Evolutionary conservation across 2,329 filamentous ascomycete genomes (phyloP).

Genomic region (Zelopaecilomyces penicillatus): DNA sequence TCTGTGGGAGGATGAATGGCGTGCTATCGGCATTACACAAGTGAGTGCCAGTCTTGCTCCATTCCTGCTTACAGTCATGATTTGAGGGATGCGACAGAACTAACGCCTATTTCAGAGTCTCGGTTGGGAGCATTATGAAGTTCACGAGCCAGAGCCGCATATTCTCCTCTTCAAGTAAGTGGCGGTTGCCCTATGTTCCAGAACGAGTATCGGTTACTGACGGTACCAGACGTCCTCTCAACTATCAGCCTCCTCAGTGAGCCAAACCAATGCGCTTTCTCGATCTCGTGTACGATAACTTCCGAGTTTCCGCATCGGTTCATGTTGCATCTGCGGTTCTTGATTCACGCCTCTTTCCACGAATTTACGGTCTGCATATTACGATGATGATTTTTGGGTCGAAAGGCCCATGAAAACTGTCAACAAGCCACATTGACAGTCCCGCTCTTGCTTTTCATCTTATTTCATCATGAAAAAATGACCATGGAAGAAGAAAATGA

Average conservation of each 20-base stretch:
- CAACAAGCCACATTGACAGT: not conserved
- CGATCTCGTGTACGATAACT: slow-evolving; percentile 16
- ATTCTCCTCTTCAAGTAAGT: slow-evolving; percentile 93
- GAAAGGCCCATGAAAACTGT: slow-evolving; percentile 5
- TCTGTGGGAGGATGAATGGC: slow-evolving; percentile 98
- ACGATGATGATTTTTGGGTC: slow-evolving; percentile 9
- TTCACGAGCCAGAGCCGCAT: slow-evolving; percentile 96
- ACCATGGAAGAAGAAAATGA: too few relatives aligned
- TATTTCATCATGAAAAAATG: not conserved
- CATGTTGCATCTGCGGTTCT: slow-evolving; percentile 11
- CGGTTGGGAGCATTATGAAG: slow-evolving; percentile 98
- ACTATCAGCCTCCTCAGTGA: slow-evolving; percentile 66
- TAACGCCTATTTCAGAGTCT: slow-evolving; percentile 58
- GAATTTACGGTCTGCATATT: slow-evolving; percentile 16
- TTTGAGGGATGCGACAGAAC: not conserved
- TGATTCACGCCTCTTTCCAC: slow-evolving; percentile 13
- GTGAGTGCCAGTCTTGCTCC: slow-evolving; percentile 37
- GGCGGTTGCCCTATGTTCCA: slow-evolving; percentile 5
- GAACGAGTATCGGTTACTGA: not conserved
- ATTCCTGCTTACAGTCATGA: not conserved
- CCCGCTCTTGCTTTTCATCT: not conserved
- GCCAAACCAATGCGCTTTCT: slow-evolving; percentile 2
- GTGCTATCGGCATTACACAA: slow-evolving; percentile 93
- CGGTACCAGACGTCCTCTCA: slow-evolving; percentile 44
- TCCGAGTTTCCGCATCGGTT: slow-evolving; percentile 8